Evolutionary conservation across 1,284 basidiomycete genomes (phyloP).

Genomic region (Ceratobasidium sp.): DNA sequence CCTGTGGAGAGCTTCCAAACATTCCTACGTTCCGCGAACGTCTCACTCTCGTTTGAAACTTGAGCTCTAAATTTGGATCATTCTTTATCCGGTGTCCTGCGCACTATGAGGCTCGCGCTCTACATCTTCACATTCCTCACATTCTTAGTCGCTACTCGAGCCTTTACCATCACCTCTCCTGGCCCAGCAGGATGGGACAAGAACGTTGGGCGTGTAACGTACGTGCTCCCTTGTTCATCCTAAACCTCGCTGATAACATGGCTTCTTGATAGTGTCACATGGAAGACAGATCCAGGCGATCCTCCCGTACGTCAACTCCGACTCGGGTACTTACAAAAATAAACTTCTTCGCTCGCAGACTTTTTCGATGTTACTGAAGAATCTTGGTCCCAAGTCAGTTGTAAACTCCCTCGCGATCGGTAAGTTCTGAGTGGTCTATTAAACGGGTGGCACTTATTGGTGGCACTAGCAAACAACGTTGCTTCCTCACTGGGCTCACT

Average conservation of each 20-base stretch:
- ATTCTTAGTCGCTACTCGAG: background rate
- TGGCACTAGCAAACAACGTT: background rate
- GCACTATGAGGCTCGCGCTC: background rate
- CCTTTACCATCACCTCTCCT: background rate
- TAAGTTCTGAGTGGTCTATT: background rate
- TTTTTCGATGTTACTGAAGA: background rate
- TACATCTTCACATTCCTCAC: too few species aligned
- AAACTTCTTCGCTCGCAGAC: too few species aligned
- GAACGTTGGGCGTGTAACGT: background rate
- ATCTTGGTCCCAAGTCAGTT: background rate
- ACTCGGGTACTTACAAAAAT: background rate
- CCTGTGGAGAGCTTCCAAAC: background rate
- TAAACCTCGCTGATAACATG: background rate
- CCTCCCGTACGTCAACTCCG: background rate
- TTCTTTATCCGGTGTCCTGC: background rate
- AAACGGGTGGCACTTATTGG: background rate
- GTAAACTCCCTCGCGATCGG: background rate
- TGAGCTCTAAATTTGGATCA: background rate
- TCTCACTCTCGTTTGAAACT: background rate
- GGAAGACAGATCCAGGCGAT: background rate
- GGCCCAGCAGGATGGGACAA: background rate
- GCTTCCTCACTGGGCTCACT: background rate
- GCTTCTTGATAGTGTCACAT: background rate
- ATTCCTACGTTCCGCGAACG: background rate
- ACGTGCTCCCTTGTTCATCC: background rate